These are phyloP conservation scores for Paramecium biaurelia DNA, from an alignment of 73 alveolate genomes.

Conservation along the genomic window DNA sequence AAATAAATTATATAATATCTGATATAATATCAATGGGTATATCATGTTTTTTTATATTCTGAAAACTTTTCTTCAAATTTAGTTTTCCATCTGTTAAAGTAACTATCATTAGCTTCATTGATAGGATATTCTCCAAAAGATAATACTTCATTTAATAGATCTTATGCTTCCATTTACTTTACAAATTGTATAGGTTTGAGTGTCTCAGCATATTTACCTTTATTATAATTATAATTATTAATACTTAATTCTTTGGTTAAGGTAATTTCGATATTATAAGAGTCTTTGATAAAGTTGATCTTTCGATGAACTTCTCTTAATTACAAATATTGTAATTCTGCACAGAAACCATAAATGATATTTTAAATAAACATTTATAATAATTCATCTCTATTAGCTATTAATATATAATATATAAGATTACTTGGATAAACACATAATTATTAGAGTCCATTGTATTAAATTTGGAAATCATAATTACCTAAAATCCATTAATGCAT, in stretches of 20 bases:
- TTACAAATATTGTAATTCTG: neutral
- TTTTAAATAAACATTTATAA: neutral
- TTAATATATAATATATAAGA: neutral
- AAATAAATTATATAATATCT: neutral
- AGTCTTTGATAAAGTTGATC: constrained; percentile 11
- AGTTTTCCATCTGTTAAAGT: neutral
- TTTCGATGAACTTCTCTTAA: neutral
- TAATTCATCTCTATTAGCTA: neutral
- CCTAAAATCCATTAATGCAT: neutral
- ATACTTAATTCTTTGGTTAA: neutral
- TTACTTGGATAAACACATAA: constrained; percentile 20
- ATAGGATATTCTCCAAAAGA: neutral
- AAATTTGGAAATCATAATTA: neutral
- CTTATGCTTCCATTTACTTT: neutral
- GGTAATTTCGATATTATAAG: neutral
- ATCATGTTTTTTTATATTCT: neutral
- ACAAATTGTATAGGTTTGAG: neutral
- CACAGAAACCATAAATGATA: neutral
- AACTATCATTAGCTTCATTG: neutral
- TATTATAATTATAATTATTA: neutral
- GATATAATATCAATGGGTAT: neutral
- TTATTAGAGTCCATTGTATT: neutral
- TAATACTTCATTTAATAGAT: neutral
- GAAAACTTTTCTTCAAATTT: neutral
- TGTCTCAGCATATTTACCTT: constrained; percentile 11